Conservation (phyloP, 2,329 filamentous ascomycete species). For the Alternaria solani region DNA sequence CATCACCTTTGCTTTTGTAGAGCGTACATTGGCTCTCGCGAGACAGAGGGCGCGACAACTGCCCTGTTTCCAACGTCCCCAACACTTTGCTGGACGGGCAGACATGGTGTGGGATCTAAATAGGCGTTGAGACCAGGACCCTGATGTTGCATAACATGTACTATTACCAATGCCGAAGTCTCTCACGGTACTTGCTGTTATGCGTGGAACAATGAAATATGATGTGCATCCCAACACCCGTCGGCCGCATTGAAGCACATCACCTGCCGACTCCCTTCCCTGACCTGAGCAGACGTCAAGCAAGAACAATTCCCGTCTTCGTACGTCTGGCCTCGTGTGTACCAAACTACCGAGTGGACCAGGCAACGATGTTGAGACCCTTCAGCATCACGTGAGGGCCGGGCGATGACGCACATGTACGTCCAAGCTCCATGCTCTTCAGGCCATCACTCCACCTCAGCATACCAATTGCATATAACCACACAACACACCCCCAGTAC, state of each 20-base stretch:
- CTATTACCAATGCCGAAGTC: neutral
- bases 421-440: conserved; percentile 27
- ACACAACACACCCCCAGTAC: conserved; percentile 15
- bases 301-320: neutral
- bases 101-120: neutral
- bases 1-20: conserved; percentile 6
- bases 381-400: conserved; percentile 18
- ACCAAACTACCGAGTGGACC: neutral
- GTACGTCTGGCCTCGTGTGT: neutral
- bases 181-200: neutral
- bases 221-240: neutral
- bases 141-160: neutral
- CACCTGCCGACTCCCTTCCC: neutral
- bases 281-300: neutral
- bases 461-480: conserved; percentile 26
- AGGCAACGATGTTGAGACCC: conserved; percentile 3
- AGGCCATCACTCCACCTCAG: conserved; percentile 38
- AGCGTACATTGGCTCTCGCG: neutral
- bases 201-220: neutral
- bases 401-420: conserved; percentile 33
- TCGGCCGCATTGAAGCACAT: neutral
- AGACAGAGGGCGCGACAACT: neutral
- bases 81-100: neutral
- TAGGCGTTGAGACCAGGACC: neutral
- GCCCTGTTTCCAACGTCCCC: neutral